Evolutionary conservation across 108 stramenopile genomes (phyloP), one percentile per base, ranked within the genome.

Genomic region (Conticribra guillardii): DNA sequence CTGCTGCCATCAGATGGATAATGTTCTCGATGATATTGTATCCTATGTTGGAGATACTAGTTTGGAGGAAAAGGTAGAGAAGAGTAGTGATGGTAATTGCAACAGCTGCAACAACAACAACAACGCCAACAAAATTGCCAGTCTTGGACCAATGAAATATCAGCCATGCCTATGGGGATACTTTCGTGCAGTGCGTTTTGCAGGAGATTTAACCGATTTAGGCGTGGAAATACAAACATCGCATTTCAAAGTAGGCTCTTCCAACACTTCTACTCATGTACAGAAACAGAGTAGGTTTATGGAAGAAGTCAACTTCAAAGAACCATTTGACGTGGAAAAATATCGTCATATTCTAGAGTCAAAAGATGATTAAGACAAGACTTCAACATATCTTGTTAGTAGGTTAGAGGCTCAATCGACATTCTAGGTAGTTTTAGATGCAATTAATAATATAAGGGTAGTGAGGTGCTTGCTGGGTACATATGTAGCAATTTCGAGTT

Each of bases 151-250:
- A 11, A 19, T 73, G 0, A 63, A 60, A 19, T 93, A 89, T 54
- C 73, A 87, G 21, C 78, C 82, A 28, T 82, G 87, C 9, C 48
- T 81, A 8, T 93, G 89, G 89, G 92, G 89, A 14, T 90, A 93
- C 45, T 93, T 88, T 72, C 84, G 92, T 59, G 92, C 92, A 18
- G 67, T 87, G 45, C 84, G 92, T 2, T 93, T 93, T 86, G 92
- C 92, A 21, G 92, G 92, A 19, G 92, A 93, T 44, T 83, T 90
- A 61, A 86, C 89, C 3, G 88, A 93, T 86, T 59, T 90, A 28
- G 92, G 92, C 2, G 87, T 89, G 2, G 92, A 93, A 61, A 89
- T 93, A 55, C 92, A 93, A 64, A 87, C 89, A 1, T 73, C 78
- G 19, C 76, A 88, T 56, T 88, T 54, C 49, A 64, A 67, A 41